Percentiles rank a stretch among this genome's conserved stretches.
Evolutionary conservation across 1,139 yeast species (phyloP).

Genomic region (Candida smagusa): DNA sequence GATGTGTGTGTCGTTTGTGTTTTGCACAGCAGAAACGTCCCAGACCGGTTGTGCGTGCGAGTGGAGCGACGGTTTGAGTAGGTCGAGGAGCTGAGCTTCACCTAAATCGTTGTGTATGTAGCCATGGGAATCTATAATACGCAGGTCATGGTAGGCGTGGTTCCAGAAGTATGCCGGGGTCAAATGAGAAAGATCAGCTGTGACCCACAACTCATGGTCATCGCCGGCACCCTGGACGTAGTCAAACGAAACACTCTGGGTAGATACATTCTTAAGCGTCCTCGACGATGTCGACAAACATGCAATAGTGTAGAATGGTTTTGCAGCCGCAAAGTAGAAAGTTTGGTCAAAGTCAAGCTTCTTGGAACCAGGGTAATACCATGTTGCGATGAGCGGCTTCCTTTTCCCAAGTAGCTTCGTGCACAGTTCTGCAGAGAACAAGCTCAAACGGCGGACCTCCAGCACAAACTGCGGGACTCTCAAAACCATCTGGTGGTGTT

Average conservation of each 20-base stretch:
- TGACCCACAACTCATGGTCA: constrained; percentile 87
- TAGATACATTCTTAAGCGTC: constrained; percentile 14
- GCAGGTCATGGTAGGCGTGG: constrained; percentile 15
- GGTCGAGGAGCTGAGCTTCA: constrained; percentile 18
- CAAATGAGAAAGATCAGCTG: constrained; percentile 38
- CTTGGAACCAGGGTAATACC: constrained; percentile 64
- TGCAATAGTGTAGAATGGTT: constrained; percentile 24
- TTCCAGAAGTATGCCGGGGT: constrained; percentile 61
- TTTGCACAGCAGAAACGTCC: constrained; percentile 11
- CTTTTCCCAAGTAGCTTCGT: constrained; percentile 21
- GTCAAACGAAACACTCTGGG: constrained; percentile 19
- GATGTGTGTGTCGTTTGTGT: constrained; percentile 23
- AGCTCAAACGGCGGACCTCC: constrained; percentile 37
- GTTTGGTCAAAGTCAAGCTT: constrained; percentile 8
- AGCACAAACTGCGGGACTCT: constrained; percentile 49
- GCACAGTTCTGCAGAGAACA: constrained; percentile 34
- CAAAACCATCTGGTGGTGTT: constrained; percentile 49
- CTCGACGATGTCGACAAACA: constrained; percentile 65
- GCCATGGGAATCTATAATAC: constrained; percentile 28
- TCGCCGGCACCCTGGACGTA: constrained; percentile 94
- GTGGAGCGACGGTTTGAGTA: constrained; percentile 1
- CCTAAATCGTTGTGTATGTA: constrained; percentile 35
- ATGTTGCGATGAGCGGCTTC: constrained; percentile 61
- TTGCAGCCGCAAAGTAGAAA: constrained; percentile 7
- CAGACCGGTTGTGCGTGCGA: background rate